Base-by-base conservation (phyloP, 371 early-diverging fungal species). In the Lichtheimia ornata region DNA sequence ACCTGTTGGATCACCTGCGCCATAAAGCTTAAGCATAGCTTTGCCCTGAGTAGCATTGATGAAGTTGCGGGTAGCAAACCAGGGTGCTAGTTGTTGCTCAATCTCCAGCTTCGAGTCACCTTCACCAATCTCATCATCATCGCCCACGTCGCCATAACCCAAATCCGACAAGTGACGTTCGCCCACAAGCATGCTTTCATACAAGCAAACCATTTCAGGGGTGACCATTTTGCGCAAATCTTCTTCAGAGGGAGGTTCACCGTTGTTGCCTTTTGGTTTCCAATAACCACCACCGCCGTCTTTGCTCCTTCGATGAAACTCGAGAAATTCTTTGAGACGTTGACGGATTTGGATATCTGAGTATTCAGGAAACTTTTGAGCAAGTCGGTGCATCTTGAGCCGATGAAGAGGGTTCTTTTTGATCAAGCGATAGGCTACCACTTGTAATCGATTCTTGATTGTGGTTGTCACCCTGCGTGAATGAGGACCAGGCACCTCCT, bases 141-240 rank as follows among this genome's bases (percentile, higher is more conserved):
- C 82, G 65, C 85, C 82, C 64, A 74, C 67, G 64, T 67, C 73
- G n/a, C 83, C 88, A 75, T 95, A 94, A 58, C 99, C 99, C 3
- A 94, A 85, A 69, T 99, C 99, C 58, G 89, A 82, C 24, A 99
- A 82, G 58, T 97, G 90, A 55, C 96, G 93, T 73, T 98, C 94
- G 51, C 97, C 97, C 3, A 94, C 97, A 50, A 95, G 74, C 93
- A 97, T 99, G 70, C 95, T 94, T 74, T 99, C 97, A 66, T 93
- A 94, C 53, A 97, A 76, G 76, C 99, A 99, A 18, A 99, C 87
- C 89, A 94, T 95, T 70, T 99, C 99, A 9, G 99, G 99, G n/a
- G 98, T 97, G 0, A 98, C 88, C 74, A 97, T 83, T 65, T 95
- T 95, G 44, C 94, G 83, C 28, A 99, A 70, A 44, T 97, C 97